phyloP scores from a whole-genome alignment of 169 alveolate genomes.

The Cryptosporidium bovis region DNA sequence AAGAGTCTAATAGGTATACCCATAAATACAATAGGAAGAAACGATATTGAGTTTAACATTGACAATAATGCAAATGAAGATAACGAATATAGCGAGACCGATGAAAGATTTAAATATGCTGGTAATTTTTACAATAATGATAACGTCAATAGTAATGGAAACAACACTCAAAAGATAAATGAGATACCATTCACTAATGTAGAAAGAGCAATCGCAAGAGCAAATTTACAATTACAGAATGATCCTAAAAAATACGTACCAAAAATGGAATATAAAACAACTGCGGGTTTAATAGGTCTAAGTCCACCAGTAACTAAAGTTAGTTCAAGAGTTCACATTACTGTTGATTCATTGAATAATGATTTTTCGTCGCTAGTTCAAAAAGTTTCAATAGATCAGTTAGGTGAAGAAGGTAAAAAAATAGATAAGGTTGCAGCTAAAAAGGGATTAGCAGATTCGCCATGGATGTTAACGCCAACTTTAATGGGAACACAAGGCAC shows the following conservation, averaged over 20 bases:
- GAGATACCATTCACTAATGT: slow-evolving; percentile 56
- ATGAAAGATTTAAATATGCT: background rate
- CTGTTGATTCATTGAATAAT: slow-evolving; percentile 77
- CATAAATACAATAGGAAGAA: slow-evolving; percentile 31
- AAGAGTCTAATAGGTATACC: slow-evolving; percentile 60
- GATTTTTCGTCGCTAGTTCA: slow-evolving; percentile 86
- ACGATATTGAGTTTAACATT: background rate
- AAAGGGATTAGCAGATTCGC: slow-evolving; percentile 72
- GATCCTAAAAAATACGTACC: slow-evolving; percentile 53
- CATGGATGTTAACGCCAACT: slow-evolving; percentile 63
- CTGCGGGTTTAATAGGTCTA: slow-evolving; percentile 67
- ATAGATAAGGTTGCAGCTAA: slow-evolving; percentile 85
- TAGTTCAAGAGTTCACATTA: slow-evolving; percentile 55
- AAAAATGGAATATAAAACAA: slow-evolving; percentile 58
- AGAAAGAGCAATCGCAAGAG: slow-evolving; percentile 70
- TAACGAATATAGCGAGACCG: background rate
- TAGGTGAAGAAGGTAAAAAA: slow-evolving; percentile 91
- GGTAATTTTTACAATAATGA: background rate
- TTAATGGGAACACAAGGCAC: slow-evolving; percentile 41
- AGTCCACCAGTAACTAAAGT: slow-evolving; percentile 64
- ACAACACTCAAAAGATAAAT: background rate
- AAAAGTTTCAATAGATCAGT: slow-evolving; percentile 89
- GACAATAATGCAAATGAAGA: slow-evolving; percentile 6
- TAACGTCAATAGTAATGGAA: background rate
- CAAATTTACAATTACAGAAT: slow-evolving; percentile 31